These are phyloP conservation scores for Zelonia costaricensis DNA, from an alignment of 208 protist species.

Conservation along the genomic window DNA sequence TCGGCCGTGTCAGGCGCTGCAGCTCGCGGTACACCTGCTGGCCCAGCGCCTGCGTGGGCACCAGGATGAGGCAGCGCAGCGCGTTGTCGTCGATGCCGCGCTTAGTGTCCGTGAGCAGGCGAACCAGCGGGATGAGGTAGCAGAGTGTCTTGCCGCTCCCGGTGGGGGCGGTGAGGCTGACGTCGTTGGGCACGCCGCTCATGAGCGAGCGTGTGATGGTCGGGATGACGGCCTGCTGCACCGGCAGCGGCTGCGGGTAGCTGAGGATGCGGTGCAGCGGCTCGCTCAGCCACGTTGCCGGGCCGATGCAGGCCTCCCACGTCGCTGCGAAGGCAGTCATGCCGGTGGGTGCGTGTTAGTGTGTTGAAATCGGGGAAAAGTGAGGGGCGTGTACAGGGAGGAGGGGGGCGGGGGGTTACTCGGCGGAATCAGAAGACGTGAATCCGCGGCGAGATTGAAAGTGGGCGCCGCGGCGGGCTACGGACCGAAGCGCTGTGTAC, in stretches of 20 bases:
- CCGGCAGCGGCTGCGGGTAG: slow-evolving; percentile 78
- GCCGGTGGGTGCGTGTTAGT: too few species aligned
- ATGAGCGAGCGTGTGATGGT: slow-evolving; percentile 59
- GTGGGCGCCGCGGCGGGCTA: too few species aligned
- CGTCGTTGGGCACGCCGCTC: slow-evolving; percentile 82
- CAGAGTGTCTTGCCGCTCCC: slow-evolving; percentile 92
- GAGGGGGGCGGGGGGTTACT: too few species aligned
- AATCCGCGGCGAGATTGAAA: too few species aligned
- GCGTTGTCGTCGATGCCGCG: slow-evolving; percentile 52
- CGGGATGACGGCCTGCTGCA: slow-evolving; percentile 80
- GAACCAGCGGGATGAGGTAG: slow-evolving; percentile 82
- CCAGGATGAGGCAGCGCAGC: slow-evolving; percentile 78
- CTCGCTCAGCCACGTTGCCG: slow-evolving; percentile 55
- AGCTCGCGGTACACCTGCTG: slow-evolving; percentile 81
- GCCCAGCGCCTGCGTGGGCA: slow-evolving; percentile 79
- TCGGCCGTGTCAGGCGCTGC: slow-evolving; percentile 57
- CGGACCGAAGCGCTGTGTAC: too few species aligned
- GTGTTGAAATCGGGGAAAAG: too few species aligned
- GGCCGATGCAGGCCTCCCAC: slow-evolving; percentile 22
- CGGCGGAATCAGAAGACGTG: too few species aligned
- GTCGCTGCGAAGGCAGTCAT: too few species aligned
- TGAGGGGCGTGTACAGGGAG: too few species aligned
- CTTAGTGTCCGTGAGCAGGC: slow-evolving; percentile 61
- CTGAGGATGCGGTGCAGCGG: slow-evolving; percentile 48
- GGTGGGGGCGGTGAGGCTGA: slow-evolving; percentile 90